These are phyloP conservation scores for Fusarium marasasianum DNA, from an alignment of 2,329 filamentous ascomycete genomes.

Conservation along the genomic window DNA sequence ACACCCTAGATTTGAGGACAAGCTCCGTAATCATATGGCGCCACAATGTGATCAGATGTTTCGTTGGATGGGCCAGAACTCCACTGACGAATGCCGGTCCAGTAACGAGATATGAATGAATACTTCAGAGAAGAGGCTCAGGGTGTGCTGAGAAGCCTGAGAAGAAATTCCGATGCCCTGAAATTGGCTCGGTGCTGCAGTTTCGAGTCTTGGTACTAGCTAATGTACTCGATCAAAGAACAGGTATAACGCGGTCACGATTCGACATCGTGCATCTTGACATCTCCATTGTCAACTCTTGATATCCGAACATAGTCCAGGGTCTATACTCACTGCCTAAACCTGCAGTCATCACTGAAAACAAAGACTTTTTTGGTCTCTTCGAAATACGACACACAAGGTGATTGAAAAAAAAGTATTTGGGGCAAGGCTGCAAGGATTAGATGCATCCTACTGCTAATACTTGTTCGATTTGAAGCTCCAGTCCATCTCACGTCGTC, in stretches of 20 bases:
- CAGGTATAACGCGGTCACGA: not conserved
- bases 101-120: not conserved
- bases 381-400: slow-evolving; percentile 29
- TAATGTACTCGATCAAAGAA: not conserved
- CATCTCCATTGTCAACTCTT: not conserved
- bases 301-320: not conserved
- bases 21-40: not conserved
- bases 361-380: slow-evolving; percentile 4
- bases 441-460: slow-evolving; percentile 32
- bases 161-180: not conserved
- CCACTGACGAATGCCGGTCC: slow-evolving; percentile 20
- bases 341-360: not conserved
- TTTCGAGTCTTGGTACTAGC: not conserved
- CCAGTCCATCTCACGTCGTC: not conserved
- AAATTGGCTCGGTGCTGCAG: not conserved
- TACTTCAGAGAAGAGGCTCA: not conserved
- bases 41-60: slow-evolving; percentile 2
- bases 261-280: not conserved
- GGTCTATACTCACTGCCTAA: not conserved
- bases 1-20: not conserved
- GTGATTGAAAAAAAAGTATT: slow-evolving; percentile 17
- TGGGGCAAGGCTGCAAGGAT: slow-evolving; percentile 27
- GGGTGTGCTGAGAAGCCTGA: not conserved
- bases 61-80: slow-evolving; percentile 16
- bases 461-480: slow-evolving; percentile 30